Evolutionary conservation across 2,329 filamentous ascomycete genomes (phyloP).

Genomic region (Golovinomyces cichoracearum): DNA sequence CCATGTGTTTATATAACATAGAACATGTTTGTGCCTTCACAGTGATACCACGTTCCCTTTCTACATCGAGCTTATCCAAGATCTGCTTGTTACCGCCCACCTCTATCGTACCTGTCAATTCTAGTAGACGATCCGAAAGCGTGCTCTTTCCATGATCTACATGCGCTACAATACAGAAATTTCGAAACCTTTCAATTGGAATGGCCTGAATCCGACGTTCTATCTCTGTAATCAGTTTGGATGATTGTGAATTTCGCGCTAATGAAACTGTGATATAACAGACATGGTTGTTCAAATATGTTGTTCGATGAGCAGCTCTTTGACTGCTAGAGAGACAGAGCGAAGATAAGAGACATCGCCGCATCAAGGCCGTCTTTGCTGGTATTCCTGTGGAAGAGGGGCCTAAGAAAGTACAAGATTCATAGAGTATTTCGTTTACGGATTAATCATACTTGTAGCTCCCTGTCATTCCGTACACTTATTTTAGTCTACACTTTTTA

Average conservation of each 20-base stretch:
- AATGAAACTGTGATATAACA: constrained; percentile 12
- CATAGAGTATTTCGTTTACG: too few relatives aligned
- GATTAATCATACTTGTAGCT: too few relatives aligned
- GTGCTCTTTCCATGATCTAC: constrained; percentile 98
- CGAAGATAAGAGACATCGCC: constrained; percentile 15
- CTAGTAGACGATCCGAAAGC: constrained; percentile 70
- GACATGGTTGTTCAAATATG: constrained; percentile 7
- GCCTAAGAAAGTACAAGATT: too few relatives aligned
- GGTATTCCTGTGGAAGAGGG: too few relatives aligned
- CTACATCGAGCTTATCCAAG: constrained; percentile 87
- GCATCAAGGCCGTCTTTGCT: constrained; percentile 10
- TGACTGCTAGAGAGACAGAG: constrained; percentile 15
- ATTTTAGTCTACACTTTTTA: too few relatives aligned
- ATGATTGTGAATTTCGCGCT: constrained; percentile 10
- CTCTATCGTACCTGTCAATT: constrained; percentile 79
- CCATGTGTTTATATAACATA: constrained; percentile 78
- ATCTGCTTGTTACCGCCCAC: constrained; percentile 80
- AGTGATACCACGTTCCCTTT: constrained; percentile 85
- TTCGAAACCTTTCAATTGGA: constrained; percentile 57
- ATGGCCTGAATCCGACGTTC: constrained; percentile 43
- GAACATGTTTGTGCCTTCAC: constrained; percentile 97
- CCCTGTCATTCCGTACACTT: too few relatives aligned
- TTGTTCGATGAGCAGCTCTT: constrained; percentile 10
- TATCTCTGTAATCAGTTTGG: constrained; percentile 19
- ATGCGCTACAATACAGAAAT: constrained; percentile 97